Evolutionary conservation across 202 grass and related monocot species (phyloP), one percentile per base, ranked within the genome.

Genomic region (Zoysia matrella): DNA sequence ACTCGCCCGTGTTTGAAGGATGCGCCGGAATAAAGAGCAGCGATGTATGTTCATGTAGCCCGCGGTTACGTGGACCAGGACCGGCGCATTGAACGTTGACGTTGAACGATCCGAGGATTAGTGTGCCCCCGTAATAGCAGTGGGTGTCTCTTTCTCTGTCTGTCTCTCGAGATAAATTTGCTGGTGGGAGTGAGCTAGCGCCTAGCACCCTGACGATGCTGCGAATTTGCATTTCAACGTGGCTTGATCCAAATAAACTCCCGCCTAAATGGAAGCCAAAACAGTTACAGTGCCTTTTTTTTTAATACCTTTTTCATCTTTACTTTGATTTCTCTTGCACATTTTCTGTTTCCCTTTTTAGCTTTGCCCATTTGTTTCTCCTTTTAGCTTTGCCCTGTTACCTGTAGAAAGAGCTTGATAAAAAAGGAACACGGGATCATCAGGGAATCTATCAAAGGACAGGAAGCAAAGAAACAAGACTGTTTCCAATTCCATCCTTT

Each of bases 361-460:
- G 12, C 63, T 53, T 81, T 86, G 56, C 11, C 74, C 45, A 3
- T 10, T 79, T 85, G 22, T 39, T 15, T 51, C 61, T 50, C 10
- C 71, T 62, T 74, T 60, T 70, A 3, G 22, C 50, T 49, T 46
- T 11, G 39, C 8, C 5, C 11, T 77, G 70, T 54, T 72, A 46
- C 39, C 11, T 10, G 65, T 45, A 22, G 22, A 22, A 22, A 22
- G 22, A 22, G 22, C 22, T 22, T 22, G 22, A 22, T 22, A 86
- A 58, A 63, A 74, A 67, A 22, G 22, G 36, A 76, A 75, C 6
- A 74, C 15, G n/a, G 70, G n/a, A 53, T 69, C 77, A 69, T 54
- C 8, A 62, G 47, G 70, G 77, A 86, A 86, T 75, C 53, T 62
- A 75, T 81, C 64, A 64, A 81, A 86, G 81, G 65, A 76, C 72